Percentiles rank a stretch among this genome's conserved stretches.
These are phyloP conservation scores for Parasitella parasitica DNA, from an alignment of 371 early-diverging fungal species.

Conservation along the genomic window DNA sequence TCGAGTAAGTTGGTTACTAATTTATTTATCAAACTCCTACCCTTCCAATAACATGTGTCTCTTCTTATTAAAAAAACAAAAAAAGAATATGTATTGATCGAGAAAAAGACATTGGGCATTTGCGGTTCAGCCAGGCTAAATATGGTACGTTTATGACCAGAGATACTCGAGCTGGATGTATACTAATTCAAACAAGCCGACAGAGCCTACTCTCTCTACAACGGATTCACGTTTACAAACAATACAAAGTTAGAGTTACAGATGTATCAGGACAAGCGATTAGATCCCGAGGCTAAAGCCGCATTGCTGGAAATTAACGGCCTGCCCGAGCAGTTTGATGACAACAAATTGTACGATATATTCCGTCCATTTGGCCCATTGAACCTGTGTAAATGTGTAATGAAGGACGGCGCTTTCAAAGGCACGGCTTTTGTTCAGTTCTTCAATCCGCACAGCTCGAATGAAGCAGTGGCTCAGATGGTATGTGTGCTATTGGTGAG, in stretches of 20 bases:
- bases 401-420: slow-evolving; percentile 25
- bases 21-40: slow-evolving; percentile 6
- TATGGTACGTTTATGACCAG: slow-evolving; percentile 17
- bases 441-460: slow-evolving; percentile 33
- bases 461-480: slow-evolving; percentile 26
- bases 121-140: slow-evolving; percentile 27
- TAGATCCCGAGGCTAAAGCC: slow-evolving; percentile 34
- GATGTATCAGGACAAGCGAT: slow-evolving; percentile 28
- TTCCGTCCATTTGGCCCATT: slow-evolving; percentile 50
- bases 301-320: slow-evolving; percentile 30
- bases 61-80: slow-evolving; percentile 1
- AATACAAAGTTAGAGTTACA: slow-evolving; percentile 30
- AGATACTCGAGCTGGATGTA: too few species aligned
- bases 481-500: slow-evolving; percentile 15
- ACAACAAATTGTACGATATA: slow-evolving; percentile 32
- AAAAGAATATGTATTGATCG: slow-evolving; percentile 25
- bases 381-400: slow-evolving; percentile 27
- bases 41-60: background rate
- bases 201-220: slow-evolving; percentile 38
- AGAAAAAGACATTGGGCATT: slow-evolving; percentile 24
- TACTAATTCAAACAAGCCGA: slow-evolving; percentile 34
- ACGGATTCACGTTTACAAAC: slow-evolving; percentile 36
- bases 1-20: slow-evolving; percentile 33
- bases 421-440: slow-evolving; percentile 38
- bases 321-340: slow-evolving; percentile 28